Evolutionary conservation across 805 yeast genomes (phyloP), one percentile per base, ranked within the genome.

Genomic region (Metschnikowia hibisci): DNA sequence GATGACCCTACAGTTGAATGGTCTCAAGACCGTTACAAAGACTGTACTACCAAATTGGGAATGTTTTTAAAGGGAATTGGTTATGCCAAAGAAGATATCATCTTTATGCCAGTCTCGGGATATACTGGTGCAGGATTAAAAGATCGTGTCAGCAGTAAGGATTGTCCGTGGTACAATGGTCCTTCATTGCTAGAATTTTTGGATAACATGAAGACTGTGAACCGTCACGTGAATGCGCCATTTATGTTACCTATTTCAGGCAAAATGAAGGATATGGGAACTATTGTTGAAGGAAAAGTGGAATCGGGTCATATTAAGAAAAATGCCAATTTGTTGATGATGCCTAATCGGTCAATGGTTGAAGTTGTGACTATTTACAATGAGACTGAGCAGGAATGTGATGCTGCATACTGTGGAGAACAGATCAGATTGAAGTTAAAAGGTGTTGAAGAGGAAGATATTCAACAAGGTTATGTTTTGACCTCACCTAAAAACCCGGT

Each of bases 381-480:
- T 60, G 99, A 93, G 75, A 87, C 96, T 31, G 99, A 93, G 73
- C 85, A 79, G 54, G 99, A 93, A 71, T 89, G 91, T 48, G 87
- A 81, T 34, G 72, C 82, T 52, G 98, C 97, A 16, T 78, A 75
- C 62, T 85, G 95, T 71, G 99, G 99, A 67, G 99, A 93, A 67
- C 99, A 93, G 72, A 96, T 93, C 46, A 83, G 93, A 73, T 73
- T 93, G 60, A 87, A 85, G 75, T 70, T 93, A 56, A 91, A 84
- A 72, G 97, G 97, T 65, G 82, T 93, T 45, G 99, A 93, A 66
- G 99, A 93, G 73, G 99, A 95, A 68, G 98, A 93, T 55, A 80
- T 93, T 45, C 81, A 86, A 49, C 79, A 82, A 43, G 99, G 99
- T 55, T 90, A 83, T 60, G 98, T 93, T 18, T 76, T 93, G 54